Evolutionary conservation across 164 flowering plant species (phyloP).

Genomic region (Litsea cubeba): DNA sequence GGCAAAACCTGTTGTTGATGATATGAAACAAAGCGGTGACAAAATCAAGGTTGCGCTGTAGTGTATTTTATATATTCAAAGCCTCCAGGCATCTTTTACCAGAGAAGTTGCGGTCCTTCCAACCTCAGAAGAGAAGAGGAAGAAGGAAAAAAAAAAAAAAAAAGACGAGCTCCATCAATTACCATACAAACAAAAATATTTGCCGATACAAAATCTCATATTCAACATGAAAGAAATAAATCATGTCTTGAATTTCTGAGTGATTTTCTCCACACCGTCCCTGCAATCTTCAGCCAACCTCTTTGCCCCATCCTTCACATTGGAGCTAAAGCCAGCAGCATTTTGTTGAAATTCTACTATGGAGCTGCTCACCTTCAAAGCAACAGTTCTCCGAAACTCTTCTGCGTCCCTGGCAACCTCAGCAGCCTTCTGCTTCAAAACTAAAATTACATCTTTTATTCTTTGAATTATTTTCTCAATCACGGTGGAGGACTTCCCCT

Average conservation of each 20-base stretch:
- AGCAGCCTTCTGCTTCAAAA: slow-evolving; percentile 35
- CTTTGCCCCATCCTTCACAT: slow-evolving; percentile 55
- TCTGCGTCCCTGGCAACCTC: slow-evolving; percentile 18
- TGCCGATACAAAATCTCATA: not conserved
- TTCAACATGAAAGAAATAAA: not conserved
- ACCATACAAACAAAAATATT: not conserved
- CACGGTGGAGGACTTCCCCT: slow-evolving; percentile 44
- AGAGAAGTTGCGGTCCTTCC: not conserved
- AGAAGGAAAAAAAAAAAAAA: not conserved
- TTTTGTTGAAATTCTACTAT: slow-evolving; percentile 39
- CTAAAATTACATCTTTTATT: slow-evolving; percentile 37
- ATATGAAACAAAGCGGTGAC: too few relatives aligned
- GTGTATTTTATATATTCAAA: too few relatives aligned
- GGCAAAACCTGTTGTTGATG: too few relatives aligned
- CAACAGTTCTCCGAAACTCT: slow-evolving; percentile 38
- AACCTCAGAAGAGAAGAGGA: not conserved
- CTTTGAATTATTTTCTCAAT: slow-evolving; percentile 54
- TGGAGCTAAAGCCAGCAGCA: slow-evolving; percentile 23
- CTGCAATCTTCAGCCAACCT: slow-evolving; percentile 70
- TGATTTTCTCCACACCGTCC: slow-evolving; percentile 70
- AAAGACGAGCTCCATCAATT: not conserved
- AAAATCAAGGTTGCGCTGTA: too few relatives aligned
- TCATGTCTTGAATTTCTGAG: slow-evolving; percentile 78
- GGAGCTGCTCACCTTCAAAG: slow-evolving; percentile 35
- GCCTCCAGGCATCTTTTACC: too few relatives aligned